Evolutionary conservation across 2,329 filamentous ascomycete species (phyloP).

Genomic region (Fusarium luffae): DNA sequence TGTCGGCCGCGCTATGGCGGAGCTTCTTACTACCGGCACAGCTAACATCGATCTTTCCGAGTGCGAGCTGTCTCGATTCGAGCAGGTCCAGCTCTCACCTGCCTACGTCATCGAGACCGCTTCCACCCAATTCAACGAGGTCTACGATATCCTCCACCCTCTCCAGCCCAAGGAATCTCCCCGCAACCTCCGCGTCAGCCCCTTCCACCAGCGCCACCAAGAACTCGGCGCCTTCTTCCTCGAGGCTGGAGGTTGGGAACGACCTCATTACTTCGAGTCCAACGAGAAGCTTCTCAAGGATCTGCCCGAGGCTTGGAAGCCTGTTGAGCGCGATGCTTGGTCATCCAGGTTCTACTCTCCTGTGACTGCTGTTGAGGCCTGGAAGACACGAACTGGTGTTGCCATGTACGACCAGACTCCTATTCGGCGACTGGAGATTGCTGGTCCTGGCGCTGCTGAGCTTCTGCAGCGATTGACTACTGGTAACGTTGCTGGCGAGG

Average conservation of each 20-base stretch:
- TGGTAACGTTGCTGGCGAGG: constrained; percentile 58
- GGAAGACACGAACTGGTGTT: constrained; percentile 71
- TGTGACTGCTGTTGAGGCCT: constrained; percentile 69
- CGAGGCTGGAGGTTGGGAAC: constrained; percentile 70
- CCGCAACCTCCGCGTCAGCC: constrained; percentile 67
- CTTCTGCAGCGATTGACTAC: constrained; percentile 66
- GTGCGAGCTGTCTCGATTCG: constrained; percentile 70
- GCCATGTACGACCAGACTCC: constrained; percentile 73
- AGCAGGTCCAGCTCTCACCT: constrained; percentile 67
- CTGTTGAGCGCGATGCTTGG: constrained; percentile 68
- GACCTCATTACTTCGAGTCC: constrained; percentile 70
- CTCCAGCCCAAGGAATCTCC: constrained; percentile 67
- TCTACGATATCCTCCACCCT: constrained; percentile 73
- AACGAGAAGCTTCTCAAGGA: constrained; percentile 63
- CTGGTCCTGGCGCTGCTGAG: constrained; percentile 66
- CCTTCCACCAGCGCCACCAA: constrained; percentile 65
- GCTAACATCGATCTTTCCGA: constrained; percentile 68
- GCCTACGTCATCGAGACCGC: constrained; percentile 69
- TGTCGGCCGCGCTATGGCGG: constrained; percentile 69
- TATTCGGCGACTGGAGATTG: constrained; percentile 66
- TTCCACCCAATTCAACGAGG: constrained; percentile 70
- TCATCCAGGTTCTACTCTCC: constrained; percentile 67
- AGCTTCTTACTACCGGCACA: constrained; percentile 66
- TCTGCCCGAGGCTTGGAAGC: constrained; percentile 65
- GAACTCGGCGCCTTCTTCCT: constrained; percentile 69